Evolutionary conservation across 1,139 yeast species (phyloP).

Genomic region (Pichia sp.): DNA sequence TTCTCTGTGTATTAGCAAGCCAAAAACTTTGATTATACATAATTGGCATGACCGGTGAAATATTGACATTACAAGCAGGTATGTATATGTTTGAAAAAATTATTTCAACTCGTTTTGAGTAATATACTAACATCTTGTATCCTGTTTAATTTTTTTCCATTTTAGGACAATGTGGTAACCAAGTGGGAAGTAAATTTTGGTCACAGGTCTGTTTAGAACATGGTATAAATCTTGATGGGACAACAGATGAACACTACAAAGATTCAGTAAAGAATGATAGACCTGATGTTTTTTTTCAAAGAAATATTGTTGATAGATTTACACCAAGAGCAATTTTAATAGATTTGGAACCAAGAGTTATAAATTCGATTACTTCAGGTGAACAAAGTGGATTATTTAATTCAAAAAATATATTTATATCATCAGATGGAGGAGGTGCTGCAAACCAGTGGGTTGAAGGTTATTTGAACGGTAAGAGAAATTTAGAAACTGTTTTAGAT

Average conservation of each 20-base stretch:
- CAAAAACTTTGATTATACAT: background rate
- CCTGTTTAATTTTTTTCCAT: background rate
- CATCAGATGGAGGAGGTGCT: conserved; percentile 82
- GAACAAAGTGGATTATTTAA: conserved; percentile 56
- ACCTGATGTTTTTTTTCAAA: conserved; percentile 77
- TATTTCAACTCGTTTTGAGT: background rate
- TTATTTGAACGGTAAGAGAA: conserved; percentile 63
- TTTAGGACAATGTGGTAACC: conserved; percentile 91
- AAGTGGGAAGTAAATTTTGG: conserved; percentile 93
- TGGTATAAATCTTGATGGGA: conserved; percentile 75
- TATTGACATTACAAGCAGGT: conserved; percentile 60
- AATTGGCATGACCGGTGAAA: conserved; percentile 40
- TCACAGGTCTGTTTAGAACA: conserved; percentile 82
- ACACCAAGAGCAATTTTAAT: conserved; percentile 83
- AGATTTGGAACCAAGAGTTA: conserved; percentile 89
- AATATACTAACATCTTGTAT: conserved; percentile 29
- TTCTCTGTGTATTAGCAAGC: background rate
- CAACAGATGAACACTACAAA: conserved; percentile 30
- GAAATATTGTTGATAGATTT: conserved; percentile 67
- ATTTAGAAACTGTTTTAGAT: conserved; percentile 68
- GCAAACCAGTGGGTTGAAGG: conserved; percentile 97
- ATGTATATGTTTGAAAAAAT: conserved; percentile 14
- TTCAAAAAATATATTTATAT: conserved; percentile 74
- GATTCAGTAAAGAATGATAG: conserved; percentile 51
- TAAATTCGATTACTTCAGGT: conserved; percentile 44